Base-by-base conservation (phyloP, 352 stramenopile species). In the Phytopythium mirpurense region DNA sequence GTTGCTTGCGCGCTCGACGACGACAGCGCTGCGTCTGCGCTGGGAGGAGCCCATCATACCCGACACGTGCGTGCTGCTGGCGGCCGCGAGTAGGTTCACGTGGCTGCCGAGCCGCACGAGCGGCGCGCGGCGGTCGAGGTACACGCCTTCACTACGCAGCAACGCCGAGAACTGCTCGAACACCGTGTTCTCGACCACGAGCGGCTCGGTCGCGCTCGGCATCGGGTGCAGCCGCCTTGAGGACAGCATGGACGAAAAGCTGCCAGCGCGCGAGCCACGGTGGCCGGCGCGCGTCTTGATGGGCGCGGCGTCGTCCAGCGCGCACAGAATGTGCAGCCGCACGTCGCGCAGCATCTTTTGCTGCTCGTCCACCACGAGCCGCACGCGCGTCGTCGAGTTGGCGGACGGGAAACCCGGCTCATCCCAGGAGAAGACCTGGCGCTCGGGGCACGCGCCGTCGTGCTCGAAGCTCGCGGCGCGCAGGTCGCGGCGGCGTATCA, bases 351-450 rank as follows among this genome's bases (percentile, higher is more conserved):
- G 60, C 27, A 86, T 42, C 50, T 83, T 70, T 38, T 87, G 77
- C 24, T 64, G 68, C 50, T 87, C 77, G 54, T 90, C 59, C 12
- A 90, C 63, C 7, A 86, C 54, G 24, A 95, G 65, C 61, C 94
- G 79, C 29, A 98, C 82, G 34, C 79, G 74, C 8, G 96, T 96
- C 27, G 74, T 72, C 32, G 80, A 67, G 5, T 73, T 74, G 16
- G 90, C 83, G 50, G 88, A 97, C 15, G 96, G 88, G 47, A 98
- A 94, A 14, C 83, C 82, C 19, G 70, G 72, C 48, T 94, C 83
- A 14, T 71, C 78, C 67, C 93, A 89, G 43, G 87, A 81, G 44
- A 85, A 84, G 16, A 76, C 70, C 55, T 97, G 86, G 38, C 96
- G 76, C 42, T 91, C 69, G 3, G 53, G 18, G 26, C 63, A 43